Base-by-base conservation (phyloP, 768 basidiomycete genomes). In the Cystobasidium onofrii region DNA sequence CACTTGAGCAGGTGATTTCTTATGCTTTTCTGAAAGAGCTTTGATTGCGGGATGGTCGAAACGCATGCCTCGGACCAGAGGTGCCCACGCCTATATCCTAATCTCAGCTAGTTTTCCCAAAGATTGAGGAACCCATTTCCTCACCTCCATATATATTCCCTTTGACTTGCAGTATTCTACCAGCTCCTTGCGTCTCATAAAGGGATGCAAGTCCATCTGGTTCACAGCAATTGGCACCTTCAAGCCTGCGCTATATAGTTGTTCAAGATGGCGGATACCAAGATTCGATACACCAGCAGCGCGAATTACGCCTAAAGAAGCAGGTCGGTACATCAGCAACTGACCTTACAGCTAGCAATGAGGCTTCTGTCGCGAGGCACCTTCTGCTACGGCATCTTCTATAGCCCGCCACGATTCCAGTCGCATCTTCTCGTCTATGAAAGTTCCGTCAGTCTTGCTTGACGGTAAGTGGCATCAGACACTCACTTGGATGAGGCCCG, bases 61-160 rank as follows among this genome's bases (percentile, higher is more conserved):
- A 57, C 87, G 84, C 80, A 86, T 82, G 13, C 86, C 88, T 25
- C 88, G 84, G 20, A 86, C 89, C 6, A 90, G 84, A 3, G 88
- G 88, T 10, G 84, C 89, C 89, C 89, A 90, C 6, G 88, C 89
- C 86, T 67, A n/a, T n/a, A n/a, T n/a, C n/a, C n/a, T n/a, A n/a
- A n/a, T n/a, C n/a, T n/a, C n/a, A n/a, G n/a, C n/a, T n/a, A n/a
- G n/a, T n/a, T n/a, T n/a, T n/a, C n/a, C n/a, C n/a, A n/a, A n/a
- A n/a, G n/a, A n/a, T n/a, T n/a, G n/a, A n/a, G n/a, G n/a, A n/a
- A n/a, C n/a, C n/a, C n/a, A n/a, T n/a, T n/a, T n/a, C n/a, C 84
- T 77, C 64, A 87, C 88, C 84, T 88, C 86, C 12, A 90, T 82
- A 6, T 84, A 79, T 74, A 91, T 88, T 20, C 82, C 84, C 76